Evolutionary conservation across 1,139 yeast genomes (phyloP), one percentile per base, ranked within the genome.

Genomic region (Blastobotrys illinoisensis): DNA sequence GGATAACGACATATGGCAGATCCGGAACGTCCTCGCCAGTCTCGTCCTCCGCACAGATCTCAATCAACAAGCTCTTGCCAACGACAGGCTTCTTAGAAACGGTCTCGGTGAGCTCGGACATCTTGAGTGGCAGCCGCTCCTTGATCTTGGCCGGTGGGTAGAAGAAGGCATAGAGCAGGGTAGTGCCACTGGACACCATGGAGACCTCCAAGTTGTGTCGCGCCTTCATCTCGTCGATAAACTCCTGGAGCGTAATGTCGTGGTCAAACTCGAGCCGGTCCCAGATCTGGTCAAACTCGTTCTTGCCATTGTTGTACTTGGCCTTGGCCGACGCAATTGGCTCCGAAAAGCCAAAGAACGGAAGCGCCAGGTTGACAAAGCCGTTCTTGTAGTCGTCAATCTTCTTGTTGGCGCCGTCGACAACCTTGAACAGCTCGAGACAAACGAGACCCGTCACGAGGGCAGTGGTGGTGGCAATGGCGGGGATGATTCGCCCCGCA

Each of bases 401-500:
- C 59, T 84, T 84, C 59, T 75, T 77, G 61, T 80, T 81, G 60
- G 81, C 76, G 13, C 69, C 69, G 65, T 88, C 96, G 54, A 85
- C 89, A 59, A 93, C 93, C 75, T 93, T 93, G 77, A 89, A 87
- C 57, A 93, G 78, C 73, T 93, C 99, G 63, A 93, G 77, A 67
- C 95, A 88, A 45, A 90, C 96, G 66, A 93, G 78, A 48, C 99
- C 99, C 5, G 99, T 89, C 13, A 93, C 98, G 64, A 91, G 77
- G 11, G 97, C 96, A 19, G 99, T 93, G 4, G 99, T 95, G 1
- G 99, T 93, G 44, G 99, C 99, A 76, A 93, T 93, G 16, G 99
- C 99, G 11, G 99, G 99, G 62, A 93, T 91, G 62, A 93, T 93
- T 72, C 95, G 85, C 54, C 98, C 98, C 19, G 78, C 77, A 71